Conservation (phyloP, 306 rosid species). For the Citrullus mucosospermus region DNA sequence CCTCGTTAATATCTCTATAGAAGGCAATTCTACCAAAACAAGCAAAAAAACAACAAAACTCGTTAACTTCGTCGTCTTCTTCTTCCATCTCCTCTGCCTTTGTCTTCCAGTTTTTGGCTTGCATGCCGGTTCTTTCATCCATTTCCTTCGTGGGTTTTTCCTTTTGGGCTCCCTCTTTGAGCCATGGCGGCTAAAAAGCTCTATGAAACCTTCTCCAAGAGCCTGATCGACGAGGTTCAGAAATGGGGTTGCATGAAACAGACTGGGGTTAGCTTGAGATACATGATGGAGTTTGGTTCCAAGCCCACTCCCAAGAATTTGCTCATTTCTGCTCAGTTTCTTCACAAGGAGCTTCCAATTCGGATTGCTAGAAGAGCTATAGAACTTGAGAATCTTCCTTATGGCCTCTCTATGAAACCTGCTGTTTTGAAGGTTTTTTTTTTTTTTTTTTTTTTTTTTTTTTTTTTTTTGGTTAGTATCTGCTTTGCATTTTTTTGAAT, state of each 20-base stretch:
- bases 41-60: not conserved
- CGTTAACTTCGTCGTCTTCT: not conserved
- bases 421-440: constrained; percentile 50
- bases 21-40: not conserved
- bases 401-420: constrained; percentile 63
- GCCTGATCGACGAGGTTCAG: constrained; percentile 54
- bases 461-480: no score
- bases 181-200: constrained; percentile 65
- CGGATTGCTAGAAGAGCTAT: constrained; percentile 69
- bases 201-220: constrained; percentile 44
- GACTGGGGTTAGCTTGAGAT: constrained; percentile 68
- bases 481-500: not conserved
- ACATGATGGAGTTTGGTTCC: constrained; percentile 88
- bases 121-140: constrained; percentile 17
- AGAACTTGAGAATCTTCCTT: constrained; percentile 70
- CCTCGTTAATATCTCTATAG: not conserved
- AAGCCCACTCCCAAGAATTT: constrained; percentile 35
- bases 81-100: not conserved
- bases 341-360: constrained; percentile 77
- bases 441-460: not conserved
- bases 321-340: constrained; percentile 67
- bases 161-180: not conserved
- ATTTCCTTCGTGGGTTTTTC: not conserved
- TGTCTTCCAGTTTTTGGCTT: not conserved
- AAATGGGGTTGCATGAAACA: constrained; percentile 77